These are phyloP conservation scores for Canariomyces notabilis DNA, from an alignment of 2,329 filamentous ascomycete species.

Conservation along the genomic window DNA sequence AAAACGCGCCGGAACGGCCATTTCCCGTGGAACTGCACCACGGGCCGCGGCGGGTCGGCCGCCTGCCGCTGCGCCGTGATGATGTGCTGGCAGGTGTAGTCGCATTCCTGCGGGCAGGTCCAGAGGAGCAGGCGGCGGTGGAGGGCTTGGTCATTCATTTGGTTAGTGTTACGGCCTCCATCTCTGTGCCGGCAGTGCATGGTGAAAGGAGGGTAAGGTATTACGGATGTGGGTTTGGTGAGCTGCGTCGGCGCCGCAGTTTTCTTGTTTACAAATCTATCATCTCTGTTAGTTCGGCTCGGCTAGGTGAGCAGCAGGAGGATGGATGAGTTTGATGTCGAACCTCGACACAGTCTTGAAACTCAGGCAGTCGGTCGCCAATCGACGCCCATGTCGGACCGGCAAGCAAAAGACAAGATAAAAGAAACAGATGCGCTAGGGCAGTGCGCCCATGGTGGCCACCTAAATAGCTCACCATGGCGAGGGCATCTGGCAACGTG, in stretches of 20 bases:
- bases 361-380: constrained; percentile 83
- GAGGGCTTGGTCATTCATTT: constrained; percentile 53
- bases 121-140: constrained; percentile 84
- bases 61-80: constrained; percentile 68
- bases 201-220: constrained; percentile 32
- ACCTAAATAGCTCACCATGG: constrained; percentile 5
- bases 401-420: constrained; percentile 36
- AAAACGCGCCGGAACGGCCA: constrained; percentile 92
- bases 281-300: not conserved
- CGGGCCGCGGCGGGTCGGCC: constrained; percentile 48
- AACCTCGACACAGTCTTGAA: constrained; percentile 81
- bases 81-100: constrained; percentile 96
- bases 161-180: not conserved
- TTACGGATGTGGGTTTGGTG: constrained; percentile 63
- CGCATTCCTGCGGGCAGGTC: constrained; percentile 90
- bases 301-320: not conserved
- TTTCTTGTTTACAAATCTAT: constrained; percentile 74
- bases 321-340: constrained; percentile 26
- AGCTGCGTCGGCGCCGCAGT: constrained; percentile 62
- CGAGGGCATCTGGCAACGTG: constrained; percentile 6
- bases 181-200: too few species aligned
- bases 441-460: constrained; percentile 4
- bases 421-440: constrained; percentile 32
- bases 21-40: constrained; percentile 96
- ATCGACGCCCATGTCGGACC: constrained; percentile 60